A percentile compares a stretch with the other conserved stretches of the same genome.
Evolutionary conservation across 2,329 filamentous ascomycete genomes (phyloP).

Genomic region (Raffaelea arxii): DNA sequence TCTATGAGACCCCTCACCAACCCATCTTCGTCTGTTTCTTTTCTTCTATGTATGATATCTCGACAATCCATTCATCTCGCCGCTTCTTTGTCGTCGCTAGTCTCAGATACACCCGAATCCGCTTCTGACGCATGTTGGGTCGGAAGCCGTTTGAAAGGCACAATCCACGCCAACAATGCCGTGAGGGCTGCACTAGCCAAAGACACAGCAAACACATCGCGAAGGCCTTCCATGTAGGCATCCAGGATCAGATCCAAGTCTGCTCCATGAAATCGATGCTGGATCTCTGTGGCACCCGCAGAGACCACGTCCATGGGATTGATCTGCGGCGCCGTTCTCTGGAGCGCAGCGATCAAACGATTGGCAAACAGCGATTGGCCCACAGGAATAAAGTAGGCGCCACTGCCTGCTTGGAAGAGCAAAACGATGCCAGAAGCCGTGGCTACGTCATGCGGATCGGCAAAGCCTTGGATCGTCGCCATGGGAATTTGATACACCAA

Average conservation of each 20-base stretch:
- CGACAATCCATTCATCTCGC: too few species aligned
- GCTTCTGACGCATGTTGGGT: too few species aligned
- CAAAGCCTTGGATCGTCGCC: conserved; percentile 30
- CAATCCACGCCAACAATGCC: background rate
- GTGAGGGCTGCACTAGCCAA: background rate
- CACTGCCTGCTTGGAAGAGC: conserved; percentile 46
- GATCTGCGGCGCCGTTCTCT: background rate
- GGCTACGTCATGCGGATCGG: conserved; percentile 28
- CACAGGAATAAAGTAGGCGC: conserved; percentile 34
- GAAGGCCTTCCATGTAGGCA: background rate
- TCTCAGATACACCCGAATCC: too few species aligned
- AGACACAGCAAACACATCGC: background rate
- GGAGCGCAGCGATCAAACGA: conserved; percentile 32
- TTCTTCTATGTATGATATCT: too few species aligned
- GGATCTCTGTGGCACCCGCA: background rate
- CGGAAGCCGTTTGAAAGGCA: background rate
- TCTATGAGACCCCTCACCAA: too few species aligned
- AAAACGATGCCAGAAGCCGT: conserved; percentile 36
- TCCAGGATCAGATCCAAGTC: background rate
- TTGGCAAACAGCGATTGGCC: conserved; percentile 60
- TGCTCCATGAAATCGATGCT: background rate
- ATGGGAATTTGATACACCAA: conserved; percentile 27
- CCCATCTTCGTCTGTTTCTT: too few species aligned
- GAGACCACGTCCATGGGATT: background rate
- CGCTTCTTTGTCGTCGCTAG: too few species aligned